A percentile compares a stretch with the other conserved stretches of the same genome.
These are phyloP conservation scores for Monoraphidium neglectum DNA, from an alignment of 139 green algal genomes.

Conservation along the genomic window DNA sequence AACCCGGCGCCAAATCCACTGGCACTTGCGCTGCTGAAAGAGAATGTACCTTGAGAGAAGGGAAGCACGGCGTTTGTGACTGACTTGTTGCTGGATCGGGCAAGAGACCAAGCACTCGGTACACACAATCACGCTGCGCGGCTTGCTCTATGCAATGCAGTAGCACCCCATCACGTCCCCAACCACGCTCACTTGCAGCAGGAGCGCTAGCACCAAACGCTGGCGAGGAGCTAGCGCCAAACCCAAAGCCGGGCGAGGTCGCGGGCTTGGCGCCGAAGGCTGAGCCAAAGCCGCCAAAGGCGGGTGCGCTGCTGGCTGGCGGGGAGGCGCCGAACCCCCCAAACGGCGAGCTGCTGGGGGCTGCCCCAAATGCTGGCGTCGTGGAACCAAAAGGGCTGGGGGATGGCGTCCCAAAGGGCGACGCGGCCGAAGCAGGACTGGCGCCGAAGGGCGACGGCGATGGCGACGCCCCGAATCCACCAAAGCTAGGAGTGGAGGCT, in stretches of 20 bases:
- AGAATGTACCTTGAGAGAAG: not conserved
- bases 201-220: not conserved
- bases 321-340: slow-evolving; percentile 27
- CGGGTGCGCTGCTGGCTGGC: slow-evolving; percentile 5
- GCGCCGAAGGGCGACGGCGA: slow-evolving; percentile 19
- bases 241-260: slow-evolving; percentile 39
- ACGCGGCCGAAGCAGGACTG: not conserved
- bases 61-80: too few species aligned
- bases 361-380: slow-evolving; percentile 2
- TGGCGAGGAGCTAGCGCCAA: slow-evolving; percentile 13
- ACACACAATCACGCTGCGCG: too few species aligned
- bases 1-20: not conserved
- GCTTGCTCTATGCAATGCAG: too few species aligned
- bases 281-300: slow-evolving; percentile 35
- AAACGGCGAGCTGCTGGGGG: slow-evolving; percentile 1
- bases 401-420: not conserved
- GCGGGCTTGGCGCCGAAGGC: slow-evolving; percentile 1
- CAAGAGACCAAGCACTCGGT: too few species aligned
- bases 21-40: too few species aligned
- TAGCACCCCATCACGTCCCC: too few species aligned
- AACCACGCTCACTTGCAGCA: too few species aligned
- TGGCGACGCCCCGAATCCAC: slow-evolving; percentile 11
- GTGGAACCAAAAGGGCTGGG: slow-evolving; percentile 30
- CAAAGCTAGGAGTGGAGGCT: too few species aligned
- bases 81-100: too few species aligned